These are phyloP conservation scores for Phylloporus scabripes DNA, from an alignment of 768 basidiomycete genomes.

Conservation along the genomic window DNA sequence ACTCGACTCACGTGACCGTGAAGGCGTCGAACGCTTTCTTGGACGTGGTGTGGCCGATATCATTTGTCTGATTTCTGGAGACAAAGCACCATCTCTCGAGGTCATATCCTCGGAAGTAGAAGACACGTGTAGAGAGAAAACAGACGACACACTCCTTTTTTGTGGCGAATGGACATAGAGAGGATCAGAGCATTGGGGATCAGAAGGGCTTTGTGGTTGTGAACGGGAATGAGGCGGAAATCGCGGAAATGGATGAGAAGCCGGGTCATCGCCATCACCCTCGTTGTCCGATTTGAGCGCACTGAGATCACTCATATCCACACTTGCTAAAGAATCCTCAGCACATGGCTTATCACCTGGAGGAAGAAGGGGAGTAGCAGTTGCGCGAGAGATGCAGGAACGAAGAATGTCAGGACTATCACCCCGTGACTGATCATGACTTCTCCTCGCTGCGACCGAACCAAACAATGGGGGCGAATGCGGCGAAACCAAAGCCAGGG, in stretches of 20 bases:
- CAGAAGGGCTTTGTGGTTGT: slow-evolving; percentile 4
- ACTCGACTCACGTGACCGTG: slow-evolving; percentile 23
- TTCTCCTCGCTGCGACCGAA: slow-evolving; percentile 6
- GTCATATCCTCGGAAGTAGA: slow-evolving; percentile 6
- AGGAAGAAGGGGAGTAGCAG: neutral
- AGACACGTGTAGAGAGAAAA: slow-evolving; percentile 8
- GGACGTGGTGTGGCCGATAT: slow-evolving; percentile 36
- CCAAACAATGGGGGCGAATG: slow-evolving; percentile 5
- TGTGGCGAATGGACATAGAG: slow-evolving; percentile 20
- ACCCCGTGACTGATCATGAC: slow-evolving; percentile 8
- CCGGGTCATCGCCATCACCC: slow-evolving; percentile 20
- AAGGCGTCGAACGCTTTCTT: slow-evolving; percentile 21
- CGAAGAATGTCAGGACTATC: slow-evolving; percentile 21
- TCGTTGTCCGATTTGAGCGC: slow-evolving; percentile 28
- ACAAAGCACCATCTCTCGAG: slow-evolving; percentile 18
- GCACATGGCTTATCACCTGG: slow-evolving; percentile 1
- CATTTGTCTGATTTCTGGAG: slow-evolving; percentile 39
- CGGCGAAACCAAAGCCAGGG: neutral
- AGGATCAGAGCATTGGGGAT: slow-evolving; percentile 6
- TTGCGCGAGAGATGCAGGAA: slow-evolving; percentile 13
- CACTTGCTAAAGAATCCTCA: slow-evolving; percentile 25
- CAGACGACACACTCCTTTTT: slow-evolving; percentile 19
- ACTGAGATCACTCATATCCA: slow-evolving; percentile 31
- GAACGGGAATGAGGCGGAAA: slow-evolving; percentile 22
- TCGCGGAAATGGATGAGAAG: slow-evolving; percentile 25